Evolutionary conservation across 2,329 filamentous ascomycete species (phyloP), one percentile per base, ranked within the genome.

Genomic region (Aspergillus sp.): DNA sequence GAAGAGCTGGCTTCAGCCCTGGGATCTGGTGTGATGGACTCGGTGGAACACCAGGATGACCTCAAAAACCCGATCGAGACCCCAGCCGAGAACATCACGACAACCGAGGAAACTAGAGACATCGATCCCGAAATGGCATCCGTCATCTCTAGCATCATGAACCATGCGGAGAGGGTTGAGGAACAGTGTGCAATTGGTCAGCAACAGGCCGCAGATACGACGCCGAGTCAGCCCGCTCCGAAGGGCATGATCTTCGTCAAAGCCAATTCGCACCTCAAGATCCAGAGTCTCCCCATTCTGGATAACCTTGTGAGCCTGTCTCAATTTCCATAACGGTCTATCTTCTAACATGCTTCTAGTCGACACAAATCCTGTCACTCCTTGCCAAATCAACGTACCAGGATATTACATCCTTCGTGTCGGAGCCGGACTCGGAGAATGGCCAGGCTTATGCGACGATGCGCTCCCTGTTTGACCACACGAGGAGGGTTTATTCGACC

Each of bases 401-500:
- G 49, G 80, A 85, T 48, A 81, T 83, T 32, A 76, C 83, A 45
- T 76, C 78, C 25, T 80, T 85, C 54, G 79, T 84, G 29, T 80
- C 78, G 2, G 75, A 80, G 38, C 79, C 77, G 14, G 77, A 81
- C 16, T 81, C 80, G 2, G 78, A 81, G 52, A 76, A 78, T 56
- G 82, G 81, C 7, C 81, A 86, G 64, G 81, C 83, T n/a, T 87
- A 86, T 66, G 75, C 77, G 3, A 82, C 81, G 1, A 74, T 86
- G 64, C 83, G 83, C 59, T 81, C 79, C 4, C 72, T 86, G 6
- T 87, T 87, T 58, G 81, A 85, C 54, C 81, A 85, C 56, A 84
- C 82, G 0, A 84, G 85, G 57, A 80, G 82, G 55, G 78, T 86
- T 2, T 86, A 86, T 64, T 81, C 75, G 14, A 72, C 78, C 29